Conservation (phyloP, 768 basidiomycete species). For the Boletus vermiculosoides region DNA sequence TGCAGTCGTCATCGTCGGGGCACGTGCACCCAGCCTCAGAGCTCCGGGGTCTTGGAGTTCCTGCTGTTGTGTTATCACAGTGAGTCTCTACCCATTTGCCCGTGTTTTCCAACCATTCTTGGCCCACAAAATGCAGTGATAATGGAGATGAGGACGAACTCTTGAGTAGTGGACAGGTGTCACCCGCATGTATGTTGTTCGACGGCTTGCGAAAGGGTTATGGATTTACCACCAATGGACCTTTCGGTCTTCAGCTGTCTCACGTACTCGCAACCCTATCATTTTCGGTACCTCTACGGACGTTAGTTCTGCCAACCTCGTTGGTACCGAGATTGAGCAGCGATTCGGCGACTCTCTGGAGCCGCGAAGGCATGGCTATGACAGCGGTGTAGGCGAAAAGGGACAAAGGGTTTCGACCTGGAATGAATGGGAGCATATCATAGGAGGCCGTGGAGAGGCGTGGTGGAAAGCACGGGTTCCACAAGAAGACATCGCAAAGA, state of each 20-base stretch:
- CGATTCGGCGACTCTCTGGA: constrained; percentile 5
- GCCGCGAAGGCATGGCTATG: background rate
- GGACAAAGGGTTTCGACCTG: constrained; percentile 48
- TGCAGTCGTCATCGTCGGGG: constrained; percentile 37
- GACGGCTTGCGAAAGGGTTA: constrained; percentile 2
- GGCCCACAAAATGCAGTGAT: constrained; percentile 13
- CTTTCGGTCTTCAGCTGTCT: constrained; percentile 18
- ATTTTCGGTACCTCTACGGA: constrained; percentile 32
- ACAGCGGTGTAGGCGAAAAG: constrained; percentile 1
- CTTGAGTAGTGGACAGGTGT: constrained; percentile 77
- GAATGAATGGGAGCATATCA: constrained; percentile 37
- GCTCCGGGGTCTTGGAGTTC: constrained; percentile 30
- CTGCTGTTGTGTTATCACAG: constrained; percentile 42
- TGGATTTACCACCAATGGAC: constrained; percentile 7
- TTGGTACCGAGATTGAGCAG: constrained; percentile 16
- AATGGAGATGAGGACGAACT: constrained; percentile 59
- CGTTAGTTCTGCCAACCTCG: constrained; percentile 27
- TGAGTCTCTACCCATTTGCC: constrained; percentile 16
- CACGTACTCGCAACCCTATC: constrained; percentile 23
- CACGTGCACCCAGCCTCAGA: constrained; percentile 28
- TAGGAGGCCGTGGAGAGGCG: constrained; percentile 13
- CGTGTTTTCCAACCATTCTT: background rate
- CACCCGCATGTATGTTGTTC: constrained; percentile 56
- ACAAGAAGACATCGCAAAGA: constrained; percentile 14
- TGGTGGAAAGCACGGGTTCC: constrained; percentile 20